Conservation (phyloP, 2,329 filamentous ascomycete genomes). For the Arthrobotrys pseudoclavata region DNA sequence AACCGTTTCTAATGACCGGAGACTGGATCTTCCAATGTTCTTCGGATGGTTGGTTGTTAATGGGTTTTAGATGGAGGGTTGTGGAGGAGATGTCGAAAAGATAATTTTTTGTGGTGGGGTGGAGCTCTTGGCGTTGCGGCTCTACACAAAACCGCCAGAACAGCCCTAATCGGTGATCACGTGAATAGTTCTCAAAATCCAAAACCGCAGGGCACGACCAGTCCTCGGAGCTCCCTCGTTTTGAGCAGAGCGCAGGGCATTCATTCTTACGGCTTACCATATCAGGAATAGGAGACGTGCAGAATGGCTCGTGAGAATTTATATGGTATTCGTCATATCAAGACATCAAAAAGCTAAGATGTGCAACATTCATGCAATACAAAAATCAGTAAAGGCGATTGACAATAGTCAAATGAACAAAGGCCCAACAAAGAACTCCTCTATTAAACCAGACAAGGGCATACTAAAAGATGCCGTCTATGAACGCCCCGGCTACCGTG, state of each 20-base stretch:
- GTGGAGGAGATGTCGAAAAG: constrained; percentile 32
- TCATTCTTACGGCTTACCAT: too few relatives aligned
- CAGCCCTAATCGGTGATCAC: constrained; percentile 50
- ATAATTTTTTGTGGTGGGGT: constrained; percentile 49
- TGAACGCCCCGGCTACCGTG: constrained; percentile 30
- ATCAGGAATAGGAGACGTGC: neutral
- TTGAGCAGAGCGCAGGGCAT: too few relatives aligned
- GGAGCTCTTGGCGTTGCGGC: constrained; percentile 44
- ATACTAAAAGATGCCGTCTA: constrained; percentile 35
- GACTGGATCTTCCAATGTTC: constrained; percentile 60
- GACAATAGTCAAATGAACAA: constrained; percentile 3
- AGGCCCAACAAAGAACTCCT: constrained; percentile 38
- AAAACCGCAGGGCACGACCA: neutral
- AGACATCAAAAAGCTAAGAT: constrained; percentile 8
- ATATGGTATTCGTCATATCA: constrained; percentile 8
- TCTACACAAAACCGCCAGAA: constrained; percentile 27
- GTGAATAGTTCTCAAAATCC: neutral
- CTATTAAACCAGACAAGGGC: constrained; percentile 26
- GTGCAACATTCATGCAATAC: constrained; percentile 9
- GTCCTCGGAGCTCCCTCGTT: neutral
- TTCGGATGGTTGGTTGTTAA: constrained; percentile 43
- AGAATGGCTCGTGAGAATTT: neutral
- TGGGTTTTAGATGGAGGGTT: constrained; percentile 45
- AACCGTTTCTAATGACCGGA: constrained; percentile 60
- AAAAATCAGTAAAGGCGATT: neutral